phyloP scores from a whole-genome alignment of 306 rosid species.

The Lathyrus oleraceus region DNA sequence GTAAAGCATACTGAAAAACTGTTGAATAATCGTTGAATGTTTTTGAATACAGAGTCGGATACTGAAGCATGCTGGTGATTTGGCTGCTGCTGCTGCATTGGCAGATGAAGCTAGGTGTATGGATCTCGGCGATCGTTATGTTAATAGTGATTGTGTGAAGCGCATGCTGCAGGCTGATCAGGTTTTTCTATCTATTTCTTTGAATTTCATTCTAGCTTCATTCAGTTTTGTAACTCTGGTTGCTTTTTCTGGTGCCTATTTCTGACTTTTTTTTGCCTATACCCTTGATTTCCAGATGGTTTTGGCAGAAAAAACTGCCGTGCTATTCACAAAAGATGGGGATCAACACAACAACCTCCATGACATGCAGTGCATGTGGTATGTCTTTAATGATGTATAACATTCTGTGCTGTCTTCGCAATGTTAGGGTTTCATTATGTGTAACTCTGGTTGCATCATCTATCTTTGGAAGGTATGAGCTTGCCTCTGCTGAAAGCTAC shows the following conservation, averaged over 20 bases:
- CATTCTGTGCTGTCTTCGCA: conserved; percentile 24
- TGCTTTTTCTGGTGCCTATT: conserved; percentile 16
- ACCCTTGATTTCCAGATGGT: conserved; percentile 57
- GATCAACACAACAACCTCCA: conserved; percentile 98
- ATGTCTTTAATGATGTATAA: conserved; percentile 40
- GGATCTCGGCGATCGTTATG: conserved; percentile 98
- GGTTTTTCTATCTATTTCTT: conserved; percentile 48
- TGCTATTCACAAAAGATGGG: conserved; percentile 95
- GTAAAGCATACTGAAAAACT: background rate
- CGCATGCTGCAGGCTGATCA: conserved; percentile 99
- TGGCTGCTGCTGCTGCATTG: conserved; percentile 90
- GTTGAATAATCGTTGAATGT: conserved; percentile 28
- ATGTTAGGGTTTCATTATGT: conserved; percentile 27
- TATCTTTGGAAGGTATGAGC: conserved; percentile 78
- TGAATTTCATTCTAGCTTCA: conserved; percentile 16
- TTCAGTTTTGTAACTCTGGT: conserved; percentile 1
- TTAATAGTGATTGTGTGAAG: conserved; percentile 96
- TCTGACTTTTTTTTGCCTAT: conserved; percentile 23
- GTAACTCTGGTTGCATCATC: conserved; percentile 29
- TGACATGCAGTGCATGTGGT: conserved; percentile 99
- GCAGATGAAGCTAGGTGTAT: conserved; percentile 99
- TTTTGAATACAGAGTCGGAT: conserved; percentile 80
- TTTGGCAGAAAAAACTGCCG: conserved; percentile 97
- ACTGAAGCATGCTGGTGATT: conserved; percentile 98
- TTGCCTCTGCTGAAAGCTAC: conserved; percentile 95